Conservation (phyloP, 83 land plant genomes). For the Picea mariana region DNA sequence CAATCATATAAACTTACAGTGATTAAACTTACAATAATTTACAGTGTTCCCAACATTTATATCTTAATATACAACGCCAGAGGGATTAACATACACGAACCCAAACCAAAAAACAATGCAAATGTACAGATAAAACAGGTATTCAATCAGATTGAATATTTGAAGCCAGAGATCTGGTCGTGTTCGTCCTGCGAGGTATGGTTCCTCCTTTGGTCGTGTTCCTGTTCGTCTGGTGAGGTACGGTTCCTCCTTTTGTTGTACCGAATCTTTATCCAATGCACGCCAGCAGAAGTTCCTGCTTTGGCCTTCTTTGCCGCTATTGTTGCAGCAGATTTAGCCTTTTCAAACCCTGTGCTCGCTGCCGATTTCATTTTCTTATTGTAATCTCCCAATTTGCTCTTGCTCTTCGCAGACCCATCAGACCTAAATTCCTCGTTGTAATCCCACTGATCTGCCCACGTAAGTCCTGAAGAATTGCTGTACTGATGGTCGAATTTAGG, state of each 20-base stretch:
- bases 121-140: too few species aligned
- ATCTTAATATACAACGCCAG: too few species aligned
- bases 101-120: too few species aligned
- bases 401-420: not conserved
- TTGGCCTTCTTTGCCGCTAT: conserved; percentile 28
- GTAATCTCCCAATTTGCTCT: conserved; percentile 9
- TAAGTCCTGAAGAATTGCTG: not conserved
- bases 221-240: too few species aligned
- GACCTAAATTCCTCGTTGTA: not conserved
- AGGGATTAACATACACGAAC: too few species aligned
- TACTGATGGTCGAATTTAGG: not conserved
- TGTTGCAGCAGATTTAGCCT: conserved; percentile 25
- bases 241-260: conserved; percentile 21
- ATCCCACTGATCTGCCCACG: conserved; percentile 40
- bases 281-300: conserved; percentile 22
- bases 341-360: conserved; percentile 13
- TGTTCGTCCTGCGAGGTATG: too few species aligned
- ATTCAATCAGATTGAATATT: too few species aligned
- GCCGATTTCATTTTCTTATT: conserved; percentile 23
- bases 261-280: conserved; percentile 33
- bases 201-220: not conserved
- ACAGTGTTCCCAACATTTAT: too few species aligned
- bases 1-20: too few species aligned
- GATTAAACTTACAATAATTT: too few species aligned
- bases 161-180: too few species aligned